phyloP scores from a whole-genome alignment of 345 rosid genomes.

The Lepidium didymum region DNA sequence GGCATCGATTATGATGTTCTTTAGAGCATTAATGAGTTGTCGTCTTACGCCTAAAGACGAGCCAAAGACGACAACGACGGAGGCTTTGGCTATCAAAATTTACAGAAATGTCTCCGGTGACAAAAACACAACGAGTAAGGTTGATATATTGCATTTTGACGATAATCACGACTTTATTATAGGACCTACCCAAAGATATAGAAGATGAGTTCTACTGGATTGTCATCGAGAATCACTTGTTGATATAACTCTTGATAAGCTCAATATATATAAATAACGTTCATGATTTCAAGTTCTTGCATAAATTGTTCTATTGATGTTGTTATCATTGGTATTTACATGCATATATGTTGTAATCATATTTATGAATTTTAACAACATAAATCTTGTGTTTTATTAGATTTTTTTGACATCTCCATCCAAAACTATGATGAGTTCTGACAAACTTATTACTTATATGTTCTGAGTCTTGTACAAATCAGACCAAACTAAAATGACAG shows the following conservation, averaged over 20 bases:
- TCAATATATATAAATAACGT: neutral
- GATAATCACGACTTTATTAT: neutral
- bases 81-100: neutral
- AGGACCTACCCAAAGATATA: neutral
- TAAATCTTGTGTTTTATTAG: neutral
- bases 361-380: neutral
- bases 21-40: slow-evolving; percentile 28
- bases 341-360: neutral
- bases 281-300: neutral
- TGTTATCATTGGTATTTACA: neutral
- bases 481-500: neutral
- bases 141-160: neutral
- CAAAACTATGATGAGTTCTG: neutral
- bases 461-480: neutral
- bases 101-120: neutral
- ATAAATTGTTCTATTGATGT: neutral
- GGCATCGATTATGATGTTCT: slow-evolving; percentile 30
- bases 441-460: neutral
- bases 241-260: slow-evolving; percentile 1
- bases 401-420: neutral
- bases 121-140: neutral
- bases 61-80: neutral
- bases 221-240: slow-evolving; percentile 4
- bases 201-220: slow-evolving; percentile 13
- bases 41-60: slow-evolving; percentile 25